These are phyloP conservation scores for Albugo candida DNA, from an alignment of 352 stramenopile species.

Conservation along the genomic window DNA sequence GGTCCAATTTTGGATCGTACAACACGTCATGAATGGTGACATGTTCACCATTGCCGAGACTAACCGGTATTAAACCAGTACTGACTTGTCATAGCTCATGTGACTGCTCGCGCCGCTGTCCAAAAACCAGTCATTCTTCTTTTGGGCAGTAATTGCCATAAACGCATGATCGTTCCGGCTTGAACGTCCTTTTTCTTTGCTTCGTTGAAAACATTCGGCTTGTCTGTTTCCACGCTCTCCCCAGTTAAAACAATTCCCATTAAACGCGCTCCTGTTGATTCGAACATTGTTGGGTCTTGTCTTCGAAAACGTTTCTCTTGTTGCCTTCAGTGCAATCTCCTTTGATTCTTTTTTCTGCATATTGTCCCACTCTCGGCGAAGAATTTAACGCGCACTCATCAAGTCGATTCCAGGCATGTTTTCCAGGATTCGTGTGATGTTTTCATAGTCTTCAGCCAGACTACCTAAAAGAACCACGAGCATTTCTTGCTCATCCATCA, in stretches of 20 bases:
- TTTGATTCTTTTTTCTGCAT: background rate
- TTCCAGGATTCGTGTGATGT: slow-evolving; percentile 2
- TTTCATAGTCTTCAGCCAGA: background rate
- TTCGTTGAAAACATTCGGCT: background rate
- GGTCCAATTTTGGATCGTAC: slow-evolving; percentile 1
- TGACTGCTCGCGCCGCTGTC: slow-evolving; percentile 5
- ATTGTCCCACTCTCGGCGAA: background rate
- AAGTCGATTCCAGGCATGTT: slow-evolving; percentile 1
- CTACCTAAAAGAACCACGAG: slow-evolving; percentile 3
- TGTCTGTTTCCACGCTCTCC: slow-evolving; percentile 2
- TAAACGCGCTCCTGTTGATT: background rate
- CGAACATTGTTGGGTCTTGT: background rate
- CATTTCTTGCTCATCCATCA: background rate
- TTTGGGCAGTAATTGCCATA: too few species aligned
- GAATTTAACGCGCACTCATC: background rate
- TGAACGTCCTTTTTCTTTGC: background rate
- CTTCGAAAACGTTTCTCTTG: background rate
- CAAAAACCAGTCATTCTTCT: background rate
- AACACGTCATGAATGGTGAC: slow-evolving; percentile 2
- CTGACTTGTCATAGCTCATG: slow-evolving; percentile 1
- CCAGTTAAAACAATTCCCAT: slow-evolving; percentile 3
- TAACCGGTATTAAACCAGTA: background rate
- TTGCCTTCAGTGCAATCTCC: background rate
- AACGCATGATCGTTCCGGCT: too few species aligned
- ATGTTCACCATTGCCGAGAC: background rate